phyloP scores from a whole-genome alignment of 2,329 filamentous ascomycete genomes.

The Ophiostoma triangulosporum region DNA sequence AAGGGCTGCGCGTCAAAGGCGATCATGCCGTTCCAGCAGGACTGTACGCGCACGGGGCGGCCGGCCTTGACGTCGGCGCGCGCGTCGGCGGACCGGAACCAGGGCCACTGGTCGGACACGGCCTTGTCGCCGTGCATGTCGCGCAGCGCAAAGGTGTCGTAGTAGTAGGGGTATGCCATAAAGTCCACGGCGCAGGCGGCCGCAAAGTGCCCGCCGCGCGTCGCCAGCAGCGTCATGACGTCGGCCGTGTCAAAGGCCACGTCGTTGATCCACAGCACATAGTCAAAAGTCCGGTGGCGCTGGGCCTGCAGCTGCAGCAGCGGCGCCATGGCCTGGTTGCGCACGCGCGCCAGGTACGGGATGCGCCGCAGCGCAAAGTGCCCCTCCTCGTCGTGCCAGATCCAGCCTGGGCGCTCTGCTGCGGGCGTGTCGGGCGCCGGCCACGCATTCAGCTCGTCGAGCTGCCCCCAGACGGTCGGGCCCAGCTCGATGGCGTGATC shows the following conservation, averaged over 20 bases:
- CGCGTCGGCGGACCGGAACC: slow-evolving; percentile 34
- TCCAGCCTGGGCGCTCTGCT: slow-evolving; percentile 42
- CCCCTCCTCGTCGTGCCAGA: slow-evolving; percentile 35
- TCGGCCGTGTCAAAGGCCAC: slow-evolving; percentile 42
- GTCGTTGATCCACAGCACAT: slow-evolving; percentile 47
- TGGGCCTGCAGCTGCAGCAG: slow-evolving; percentile 32
- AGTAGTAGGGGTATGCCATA: slow-evolving; percentile 36
- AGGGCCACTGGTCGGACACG: slow-evolving; percentile 42
- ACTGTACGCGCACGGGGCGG: slow-evolving; percentile 43
- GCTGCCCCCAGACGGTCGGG: slow-evolving; percentile 37
- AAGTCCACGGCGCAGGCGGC: slow-evolving; percentile 50
- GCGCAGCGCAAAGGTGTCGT: slow-evolving; percentile 48
- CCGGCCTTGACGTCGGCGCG: slow-evolving; percentile 33
- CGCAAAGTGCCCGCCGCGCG: slow-evolving; percentile 40
- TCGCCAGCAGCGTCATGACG: slow-evolving; percentile 38
- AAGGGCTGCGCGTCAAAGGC: slow-evolving; percentile 32
- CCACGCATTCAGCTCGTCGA: slow-evolving; percentile 36
- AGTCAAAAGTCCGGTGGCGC: slow-evolving; percentile 29
- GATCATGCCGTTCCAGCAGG: slow-evolving; percentile 56
- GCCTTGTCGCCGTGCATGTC: slow-evolving; percentile 40
- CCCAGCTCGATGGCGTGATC: slow-evolving; percentile 44
- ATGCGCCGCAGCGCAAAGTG: slow-evolving; percentile 49
- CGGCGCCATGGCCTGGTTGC: slow-evolving; percentile 50
- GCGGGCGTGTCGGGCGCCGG: slow-evolving; percentile 18
- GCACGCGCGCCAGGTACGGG: slow-evolving; percentile 49